These are phyloP conservation scores for Fusarium palustre DNA, from an alignment of 2,329 filamentous ascomycete species.

Conservation along the genomic window DNA sequence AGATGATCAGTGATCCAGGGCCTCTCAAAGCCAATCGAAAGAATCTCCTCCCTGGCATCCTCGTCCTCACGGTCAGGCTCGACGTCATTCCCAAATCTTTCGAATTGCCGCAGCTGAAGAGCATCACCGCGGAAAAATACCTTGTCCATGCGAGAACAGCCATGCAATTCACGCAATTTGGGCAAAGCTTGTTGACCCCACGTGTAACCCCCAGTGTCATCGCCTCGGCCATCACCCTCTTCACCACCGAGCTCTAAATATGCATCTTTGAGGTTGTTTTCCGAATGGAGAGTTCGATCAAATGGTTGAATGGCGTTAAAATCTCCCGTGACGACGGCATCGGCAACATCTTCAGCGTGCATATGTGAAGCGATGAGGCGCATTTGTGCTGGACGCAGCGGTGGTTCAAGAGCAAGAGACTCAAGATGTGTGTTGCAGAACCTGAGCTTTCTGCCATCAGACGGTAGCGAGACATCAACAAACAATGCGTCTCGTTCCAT, in stretches of 20 bases:
- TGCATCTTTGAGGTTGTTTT: conserved; percentile 63
- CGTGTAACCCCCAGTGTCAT: conserved; percentile 59
- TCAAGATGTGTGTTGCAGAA: conserved; percentile 70
- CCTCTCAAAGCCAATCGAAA: conserved; percentile 17
- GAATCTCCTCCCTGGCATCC: background rate
- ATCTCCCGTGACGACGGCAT: conserved; percentile 64
- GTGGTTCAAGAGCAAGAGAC: conserved; percentile 61
- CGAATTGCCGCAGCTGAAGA: conserved; percentile 49
- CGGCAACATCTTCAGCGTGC: conserved; percentile 52
- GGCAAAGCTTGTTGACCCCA: conserved; percentile 67
- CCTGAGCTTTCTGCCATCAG: conserved; percentile 51
- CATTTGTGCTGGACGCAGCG: conserved; percentile 62
- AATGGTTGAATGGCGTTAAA: conserved; percentile 69
- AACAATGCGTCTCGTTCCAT: conserved; percentile 68
- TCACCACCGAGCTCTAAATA: conserved; percentile 63
- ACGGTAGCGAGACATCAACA: conserved; percentile 54
- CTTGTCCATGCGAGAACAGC: conserved; percentile 66
- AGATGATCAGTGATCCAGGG: conserved; percentile 25
- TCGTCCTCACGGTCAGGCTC: conserved; percentile 1
- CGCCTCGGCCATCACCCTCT: conserved; percentile 57
- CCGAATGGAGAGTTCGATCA: conserved; percentile 60
- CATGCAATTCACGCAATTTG: conserved; percentile 57
- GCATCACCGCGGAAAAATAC: conserved; percentile 58
- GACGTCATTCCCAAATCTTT: conserved; percentile 61
- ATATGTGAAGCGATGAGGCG: conserved; percentile 58